Conservation (phyloP, 2,329 filamentous ascomycete genomes). For the Proliferodiscus dingleyae region DNA sequence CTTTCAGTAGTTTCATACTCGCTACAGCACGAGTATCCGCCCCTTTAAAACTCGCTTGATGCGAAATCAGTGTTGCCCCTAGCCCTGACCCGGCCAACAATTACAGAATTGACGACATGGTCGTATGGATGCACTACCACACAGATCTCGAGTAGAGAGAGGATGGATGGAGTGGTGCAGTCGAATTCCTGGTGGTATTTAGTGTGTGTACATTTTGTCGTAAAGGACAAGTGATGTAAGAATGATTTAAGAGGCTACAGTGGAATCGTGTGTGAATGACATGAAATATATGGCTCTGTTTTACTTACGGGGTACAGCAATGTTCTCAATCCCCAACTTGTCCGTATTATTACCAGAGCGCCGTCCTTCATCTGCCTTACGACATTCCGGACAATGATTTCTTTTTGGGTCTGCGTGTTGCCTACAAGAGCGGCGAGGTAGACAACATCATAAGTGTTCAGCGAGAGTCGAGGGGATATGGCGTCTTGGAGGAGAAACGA, state of each 20-base stretch:
- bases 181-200: not conserved
- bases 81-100: slow-evolving; percentile 32
- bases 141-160: slow-evolving; percentile 35
- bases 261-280: too few relatives aligned
- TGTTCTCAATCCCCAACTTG: slow-evolving; percentile 39
- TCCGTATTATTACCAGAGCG: slow-evolving; percentile 41
- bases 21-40: too few relatives aligned
- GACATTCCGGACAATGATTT: slow-evolving; percentile 35
- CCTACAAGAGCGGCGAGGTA: slow-evolving; percentile 48
- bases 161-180: not conserved
- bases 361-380: slow-evolving; percentile 37
- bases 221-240: too few relatives aligned
- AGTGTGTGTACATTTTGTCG: not conserved
- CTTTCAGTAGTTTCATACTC: too few relatives aligned
- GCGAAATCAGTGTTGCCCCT: not conserved
- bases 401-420: slow-evolving; percentile 37
- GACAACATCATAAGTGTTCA: slow-evolving; percentile 38
- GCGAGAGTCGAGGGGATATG: not conserved
- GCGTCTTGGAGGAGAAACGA: not conserved
- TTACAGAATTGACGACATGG: slow-evolving; percentile 45
- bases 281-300: slow-evolving; percentile 32
- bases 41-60: not conserved
- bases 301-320: slow-evolving; percentile 46
- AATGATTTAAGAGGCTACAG: too few relatives aligned
- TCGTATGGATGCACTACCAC: slow-evolving; percentile 44